Evolutionary conservation across 164 flowering plant species (phyloP), one percentile per base, ranked within the genome.

Genomic region (Warburgia ugandensis): DNA sequence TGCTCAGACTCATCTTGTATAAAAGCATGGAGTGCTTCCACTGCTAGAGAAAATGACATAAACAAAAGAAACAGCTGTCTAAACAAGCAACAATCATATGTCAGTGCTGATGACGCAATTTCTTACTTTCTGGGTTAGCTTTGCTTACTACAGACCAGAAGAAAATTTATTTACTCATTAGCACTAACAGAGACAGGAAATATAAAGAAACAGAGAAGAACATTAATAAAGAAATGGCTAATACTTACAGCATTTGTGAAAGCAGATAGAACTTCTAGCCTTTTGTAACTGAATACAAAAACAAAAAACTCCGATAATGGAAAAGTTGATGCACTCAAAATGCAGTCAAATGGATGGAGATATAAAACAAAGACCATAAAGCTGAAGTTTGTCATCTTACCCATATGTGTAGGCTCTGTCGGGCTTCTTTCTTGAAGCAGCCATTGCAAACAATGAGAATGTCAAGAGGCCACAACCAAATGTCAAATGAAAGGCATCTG

Each of bases 51-150:
- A 64, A 94, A 94, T 56, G 97, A 78, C 96, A 94, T 69, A 58
- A 94, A 94, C 77, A 94, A 63, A 56, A 94, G 97, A 69, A 89
- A 94, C 69, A 94, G 77, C 99, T 94, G 99, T 80, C 95, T 89
- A 94, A 71, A 94, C 75, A 76, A 23, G 74, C 57, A 77, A 52
- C 72, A 70, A 50, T 48, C 20, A 62, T n/a, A n/a, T 68, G 68
- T 79, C 73, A 82, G 71, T 54, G 16, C 62, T 45, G 50, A 61
- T 21, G 16, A 23, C 12, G 31, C 13, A 45, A 26, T 13, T 13
- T 19, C 25, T 56, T 36, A 11, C n/a, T n/a, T n/a, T n/a, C n/a
- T n/a, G n/a, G n/a, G n/a, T n/a, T n/a, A n/a, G n/a, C n/a, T n/a
- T n/a, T n/a, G n/a, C n/a, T n/a, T n/a, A n/a, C n/a, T n/a, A n/a